Evolutionary conservation across 2,329 filamentous ascomycete genomes (phyloP), one percentile per base, ranked within the genome.

Genomic region (Ambrosiella beaveri): DNA sequence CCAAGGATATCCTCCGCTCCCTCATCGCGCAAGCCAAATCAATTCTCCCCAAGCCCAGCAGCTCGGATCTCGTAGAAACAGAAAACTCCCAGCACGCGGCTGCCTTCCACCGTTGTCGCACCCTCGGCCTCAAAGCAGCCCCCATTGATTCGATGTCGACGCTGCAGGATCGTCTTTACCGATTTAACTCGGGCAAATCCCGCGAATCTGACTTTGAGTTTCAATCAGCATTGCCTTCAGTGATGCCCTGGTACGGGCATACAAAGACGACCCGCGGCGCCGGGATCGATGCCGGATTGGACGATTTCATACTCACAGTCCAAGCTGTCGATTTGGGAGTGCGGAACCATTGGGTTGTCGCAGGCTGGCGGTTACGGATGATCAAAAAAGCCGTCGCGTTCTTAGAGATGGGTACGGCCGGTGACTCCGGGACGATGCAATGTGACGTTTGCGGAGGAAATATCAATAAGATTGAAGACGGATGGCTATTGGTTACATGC

Each of bases 401-500:
- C 8, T 49, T 49, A 6, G 1, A 7, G 44, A 27, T 47, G 11
- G 44, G 44, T 13, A 47, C n/a, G 15, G 19, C 44, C 17, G 44
- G 44, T 47, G n/a, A n/a, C 44, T 47, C 11, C 5, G 51, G 51
- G 11, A 17, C 4, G 36, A 17, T 57, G 36, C 9, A 15, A 2
- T 62, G 61, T 47, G 44, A 62, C 36, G 40, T 53, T 15, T n/a
- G 51, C 17, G 13, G 11, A 12, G 19, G 19, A 7, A 7, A 17
- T 4, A 11, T 5, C 1, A n/a, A n/a, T 19, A n/a, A 15, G 27
- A 36, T 38, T 12, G 11, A 15, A 3, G 51, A 15, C 1, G 59
- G 62, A 6, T 63, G 61, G 44, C 41, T 66, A 8, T 63, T 65
- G 6, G 61, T 65, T 6, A 62, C 61, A 5, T 67, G 66, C 49